phyloP scores from a whole-genome alignment of 2,329 filamentous ascomycete genomes.

The Elsinoe necatrix region DNA sequence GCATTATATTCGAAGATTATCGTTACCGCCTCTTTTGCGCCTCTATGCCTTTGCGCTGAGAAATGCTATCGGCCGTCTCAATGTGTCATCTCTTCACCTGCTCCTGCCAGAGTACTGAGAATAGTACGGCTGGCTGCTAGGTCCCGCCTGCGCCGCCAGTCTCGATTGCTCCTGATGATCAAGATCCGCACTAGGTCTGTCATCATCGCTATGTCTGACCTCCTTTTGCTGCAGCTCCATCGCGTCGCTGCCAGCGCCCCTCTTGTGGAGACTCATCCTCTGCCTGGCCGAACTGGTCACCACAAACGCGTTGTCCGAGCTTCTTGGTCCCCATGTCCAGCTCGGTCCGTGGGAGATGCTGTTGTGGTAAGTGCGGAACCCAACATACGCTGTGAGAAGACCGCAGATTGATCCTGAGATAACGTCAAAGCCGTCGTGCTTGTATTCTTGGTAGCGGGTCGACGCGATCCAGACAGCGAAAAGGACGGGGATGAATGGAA shows the following conservation, averaged over 20 bases:
- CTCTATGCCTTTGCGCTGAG: neutral
- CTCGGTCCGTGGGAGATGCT: constrained; percentile 71
- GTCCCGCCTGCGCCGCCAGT: neutral
- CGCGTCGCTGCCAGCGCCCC: neutral
- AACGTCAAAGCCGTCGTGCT: constrained; percentile 89
- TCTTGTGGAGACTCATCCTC: constrained; percentile 7
- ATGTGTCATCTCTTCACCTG: neutral
- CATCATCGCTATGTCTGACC: constrained; percentile 7
- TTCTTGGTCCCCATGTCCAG: constrained; percentile 82
- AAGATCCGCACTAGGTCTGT: constrained; percentile 11
- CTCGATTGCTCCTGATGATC: constrained; percentile 9
- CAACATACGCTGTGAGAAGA: constrained; percentile 58
- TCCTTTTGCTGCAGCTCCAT: constrained; percentile 13
- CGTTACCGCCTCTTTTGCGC: neutral
- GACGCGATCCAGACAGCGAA: constrained; percentile 72
- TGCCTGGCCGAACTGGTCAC: constrained; percentile 4
- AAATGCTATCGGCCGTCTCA: neutral
- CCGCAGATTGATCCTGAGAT: constrained; percentile 78
- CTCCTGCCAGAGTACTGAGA: constrained; percentile 11
- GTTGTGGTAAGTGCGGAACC: constrained; percentile 79
- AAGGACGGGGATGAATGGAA: constrained; percentile 63
- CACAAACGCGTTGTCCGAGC: constrained; percentile 62
- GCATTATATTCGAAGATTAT: neutral
- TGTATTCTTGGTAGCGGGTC: constrained; percentile 79
- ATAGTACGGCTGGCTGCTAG: constrained; percentile 7